Conservation (phyloP, 1,284 basidiomycete genomes). For the Fomitopsis palustris region DNA sequence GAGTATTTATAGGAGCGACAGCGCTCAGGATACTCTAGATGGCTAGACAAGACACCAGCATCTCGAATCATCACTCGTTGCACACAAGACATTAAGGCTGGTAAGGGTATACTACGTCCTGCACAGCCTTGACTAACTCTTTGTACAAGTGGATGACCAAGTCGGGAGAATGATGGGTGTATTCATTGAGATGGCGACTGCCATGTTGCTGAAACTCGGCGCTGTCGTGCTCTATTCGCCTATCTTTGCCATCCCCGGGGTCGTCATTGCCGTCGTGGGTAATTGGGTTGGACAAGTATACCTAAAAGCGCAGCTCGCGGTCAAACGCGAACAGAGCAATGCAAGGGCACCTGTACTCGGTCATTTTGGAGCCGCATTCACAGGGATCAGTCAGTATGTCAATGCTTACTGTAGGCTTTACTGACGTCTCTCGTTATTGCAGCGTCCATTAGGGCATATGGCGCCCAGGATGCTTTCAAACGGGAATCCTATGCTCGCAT, state of each 20-base stretch:
- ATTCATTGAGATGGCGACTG: constrained; percentile 22
- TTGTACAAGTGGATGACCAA: constrained; percentile 25
- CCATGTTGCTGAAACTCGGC: constrained; percentile 36
- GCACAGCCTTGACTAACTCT: neutral
- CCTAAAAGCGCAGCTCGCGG: constrained; percentile 68
- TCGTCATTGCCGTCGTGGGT: constrained; percentile 37
- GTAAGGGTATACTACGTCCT: constrained; percentile 17
- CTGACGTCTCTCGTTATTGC: neutral
- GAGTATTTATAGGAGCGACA: constrained; percentile 14
- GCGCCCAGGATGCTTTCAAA: constrained; percentile 45
- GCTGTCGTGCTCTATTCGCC: constrained; percentile 42
- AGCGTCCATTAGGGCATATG: constrained; percentile 64
- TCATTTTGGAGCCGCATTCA: constrained; percentile 63
- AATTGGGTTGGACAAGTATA: constrained; percentile 42
- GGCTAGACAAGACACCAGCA: constrained; percentile 51
- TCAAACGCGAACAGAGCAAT: constrained; percentile 70
- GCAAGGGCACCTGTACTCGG: constrained; percentile 59
- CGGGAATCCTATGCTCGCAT: constrained; percentile 44
- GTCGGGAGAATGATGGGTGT: constrained; percentile 24
- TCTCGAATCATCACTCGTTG: constrained; percentile 54
- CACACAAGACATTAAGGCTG: constrained; percentile 53
- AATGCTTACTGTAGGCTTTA: neutral
- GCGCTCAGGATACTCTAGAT: constrained; percentile 20
- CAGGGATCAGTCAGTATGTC: constrained; percentile 46
- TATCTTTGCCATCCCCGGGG: constrained; percentile 32